Evolutionary conservation across 2,329 filamentous ascomycete genomes (phyloP).

Genomic region (Pseudogymnoascus sp.): DNA sequence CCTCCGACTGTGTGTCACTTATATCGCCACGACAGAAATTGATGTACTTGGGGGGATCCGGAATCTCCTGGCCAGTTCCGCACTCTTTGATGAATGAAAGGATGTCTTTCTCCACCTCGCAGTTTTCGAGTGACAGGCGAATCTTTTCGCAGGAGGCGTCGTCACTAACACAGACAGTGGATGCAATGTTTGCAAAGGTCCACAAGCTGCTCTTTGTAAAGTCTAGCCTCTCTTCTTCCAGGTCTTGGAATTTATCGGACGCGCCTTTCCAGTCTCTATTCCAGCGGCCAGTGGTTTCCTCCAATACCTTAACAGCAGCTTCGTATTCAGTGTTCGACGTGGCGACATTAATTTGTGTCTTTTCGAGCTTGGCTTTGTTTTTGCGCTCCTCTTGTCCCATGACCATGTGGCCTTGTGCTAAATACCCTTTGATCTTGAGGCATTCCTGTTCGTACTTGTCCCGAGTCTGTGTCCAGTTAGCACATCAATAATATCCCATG

Average conservation of each 20-base stretch:
- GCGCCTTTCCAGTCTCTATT: conserved; percentile 98
- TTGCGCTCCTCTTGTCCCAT: conserved; percentile 99
- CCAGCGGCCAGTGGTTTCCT: conserved; percentile 93
- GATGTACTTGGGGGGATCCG: conserved; percentile 94
- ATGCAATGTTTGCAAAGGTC: conserved; percentile 96
- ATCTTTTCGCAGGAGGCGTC: conserved; percentile 96
- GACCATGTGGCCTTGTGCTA: conserved; percentile 98
- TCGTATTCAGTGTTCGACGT: conserved; percentile 91
- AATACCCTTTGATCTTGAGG: conserved; percentile 94
- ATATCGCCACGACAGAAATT: conserved; percentile 92
- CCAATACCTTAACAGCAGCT: conserved; percentile 79
- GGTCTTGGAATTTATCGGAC: conserved; percentile 97
- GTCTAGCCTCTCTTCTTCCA: conserved; percentile 93
- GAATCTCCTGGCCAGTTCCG: conserved; percentile 94
- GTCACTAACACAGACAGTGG: conserved; percentile 95
- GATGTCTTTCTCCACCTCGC: conserved; percentile 96
- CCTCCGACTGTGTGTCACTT: conserved; percentile 71
- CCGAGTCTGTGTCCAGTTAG: conserved; percentile 50
- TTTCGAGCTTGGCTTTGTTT: conserved; percentile 97
- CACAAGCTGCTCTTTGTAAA: conserved; percentile 97
- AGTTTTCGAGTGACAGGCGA: conserved; percentile 81
- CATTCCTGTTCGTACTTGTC: conserved; percentile 97
- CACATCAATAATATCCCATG: conserved; percentile 8
- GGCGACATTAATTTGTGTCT: conserved; percentile 93
- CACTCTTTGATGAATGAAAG: conserved; percentile 75